phyloP scores from a whole-genome alignment of 768 basidiomycete genomes.

The Tylopilus subfusipes region DNA sequence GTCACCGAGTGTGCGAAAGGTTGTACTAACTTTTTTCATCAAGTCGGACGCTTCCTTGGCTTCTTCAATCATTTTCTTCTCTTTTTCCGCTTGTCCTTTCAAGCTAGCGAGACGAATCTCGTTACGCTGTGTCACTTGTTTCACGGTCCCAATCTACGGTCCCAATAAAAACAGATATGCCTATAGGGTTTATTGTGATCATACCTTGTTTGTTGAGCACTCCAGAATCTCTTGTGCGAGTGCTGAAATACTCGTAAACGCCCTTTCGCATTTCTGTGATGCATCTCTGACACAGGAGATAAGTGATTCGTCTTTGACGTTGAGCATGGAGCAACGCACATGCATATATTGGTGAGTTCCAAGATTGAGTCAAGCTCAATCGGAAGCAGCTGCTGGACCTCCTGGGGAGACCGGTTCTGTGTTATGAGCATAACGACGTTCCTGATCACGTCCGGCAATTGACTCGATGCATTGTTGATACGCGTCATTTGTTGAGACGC shows the following conservation, averaged over 20 bases:
- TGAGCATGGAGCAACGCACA: background rate
- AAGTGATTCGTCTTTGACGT: background rate
- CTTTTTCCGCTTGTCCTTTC: background rate
- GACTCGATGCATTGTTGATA: no score
- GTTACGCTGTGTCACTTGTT: background rate
- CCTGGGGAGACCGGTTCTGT: background rate
- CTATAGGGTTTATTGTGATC: background rate
- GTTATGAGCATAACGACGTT: background rate
- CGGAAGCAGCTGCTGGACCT: background rate
- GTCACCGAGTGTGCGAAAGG: background rate
- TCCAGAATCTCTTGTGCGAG: background rate
- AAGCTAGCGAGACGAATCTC: background rate
- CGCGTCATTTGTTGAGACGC: no score
- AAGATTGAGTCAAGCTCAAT: background rate
- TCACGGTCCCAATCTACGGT: background rate
- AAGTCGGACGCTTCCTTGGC: background rate
- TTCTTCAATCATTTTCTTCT: background rate
- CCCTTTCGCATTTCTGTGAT: background rate
- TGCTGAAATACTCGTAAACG: background rate
- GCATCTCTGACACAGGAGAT: background rate
- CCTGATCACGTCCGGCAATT: background rate
- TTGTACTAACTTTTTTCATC: background rate
- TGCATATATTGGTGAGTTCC: background rate
- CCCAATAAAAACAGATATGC: background rate
- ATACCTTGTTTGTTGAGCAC: background rate